phyloP scores from a whole-genome alignment of 164 flowering plant species.

The Nymphaea colorata region DNA sequence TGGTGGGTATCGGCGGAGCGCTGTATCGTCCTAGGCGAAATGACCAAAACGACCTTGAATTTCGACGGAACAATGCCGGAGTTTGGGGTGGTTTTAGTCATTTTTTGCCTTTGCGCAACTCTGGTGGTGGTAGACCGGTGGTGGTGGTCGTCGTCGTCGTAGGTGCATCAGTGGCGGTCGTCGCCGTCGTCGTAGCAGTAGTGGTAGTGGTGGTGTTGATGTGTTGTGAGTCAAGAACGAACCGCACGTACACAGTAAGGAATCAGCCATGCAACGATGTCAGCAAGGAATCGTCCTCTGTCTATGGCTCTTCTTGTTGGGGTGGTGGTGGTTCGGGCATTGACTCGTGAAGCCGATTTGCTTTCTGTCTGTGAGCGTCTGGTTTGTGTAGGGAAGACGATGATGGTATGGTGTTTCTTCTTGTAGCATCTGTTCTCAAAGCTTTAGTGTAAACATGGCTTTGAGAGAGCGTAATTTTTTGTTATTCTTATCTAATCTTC shows the following conservation, averaged over 20 bases:
- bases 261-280: slow-evolving; percentile 35
- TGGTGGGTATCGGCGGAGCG: not conserved
- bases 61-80: not conserved
- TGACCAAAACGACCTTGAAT: not conserved
- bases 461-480: too few relatives aligned
- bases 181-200: not conserved
- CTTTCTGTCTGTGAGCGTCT: too few relatives aligned
- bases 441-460: too few relatives aligned
- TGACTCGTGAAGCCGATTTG: slow-evolving; percentile 40
- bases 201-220: too few relatives aligned
- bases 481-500: too few relatives aligned
- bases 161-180: not conserved
- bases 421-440: too few relatives aligned
- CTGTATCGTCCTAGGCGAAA: not conserved
- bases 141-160: not conserved
- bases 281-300: not conserved
- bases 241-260: slow-evolving; percentile 41
- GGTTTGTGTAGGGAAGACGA: too few relatives aligned
- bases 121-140: not conserved
- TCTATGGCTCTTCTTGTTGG: slow-evolving; percentile 20
- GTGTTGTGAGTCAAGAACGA: slow-evolving; percentile 95
- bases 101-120: not conserved
- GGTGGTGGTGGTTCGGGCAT: slow-evolving; percentile 99
- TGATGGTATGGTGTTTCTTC: too few relatives aligned
- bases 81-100: not conserved